Evolutionary conservation across 805 yeast genomes (phyloP), one percentile per base, ranked within the genome.

Genomic region (Kluyveromyces siamensis): DNA sequence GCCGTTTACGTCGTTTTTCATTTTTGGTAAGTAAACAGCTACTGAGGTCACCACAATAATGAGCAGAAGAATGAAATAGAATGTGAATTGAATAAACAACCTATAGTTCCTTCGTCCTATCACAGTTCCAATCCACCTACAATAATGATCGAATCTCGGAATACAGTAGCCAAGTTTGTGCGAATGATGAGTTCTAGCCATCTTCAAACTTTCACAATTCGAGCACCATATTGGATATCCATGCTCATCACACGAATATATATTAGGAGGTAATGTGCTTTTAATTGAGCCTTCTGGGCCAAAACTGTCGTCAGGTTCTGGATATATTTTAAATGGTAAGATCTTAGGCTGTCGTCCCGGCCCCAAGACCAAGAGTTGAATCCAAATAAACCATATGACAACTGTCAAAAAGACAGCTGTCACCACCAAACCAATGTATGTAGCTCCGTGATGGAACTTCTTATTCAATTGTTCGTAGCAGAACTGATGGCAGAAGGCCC

Each of bases 201-300:
- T 72, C 58, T 86, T 87, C 30, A 86, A 64, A 6, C 83, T 74
- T 44, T 76, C 70, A 60, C 96, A 87, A 10, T 67, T 63, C 1
- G 83, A 66, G 59, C 96, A 88, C 81, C 86, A 90, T 27, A 71
- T 69, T 0, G 96, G 95, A 53, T 74, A 79, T 0, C 98, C 97
- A 49, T 76, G 72, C 9, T 67, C 69, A 61, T 85, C 89, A 61
- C 95, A 85, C 16, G 74, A 60, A 60, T 87, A 90, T 21, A 73
- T 67, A 1, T 64, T 71, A 0, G 95, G 93, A 1, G 81, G 73
- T 0, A 62, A 59, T 2, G 67, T 62, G 17, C 30, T 25, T 4
- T 43, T 17, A 19, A 36, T 37, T 19, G 48, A 40, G 14, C 40
- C 35, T n/a, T 27, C 45, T 9, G 33, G 39, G 27, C 45, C 47